Base-by-base conservation (phyloP, 1,284 basidiomycete species). In the Blastosporella zonata region DNA sequence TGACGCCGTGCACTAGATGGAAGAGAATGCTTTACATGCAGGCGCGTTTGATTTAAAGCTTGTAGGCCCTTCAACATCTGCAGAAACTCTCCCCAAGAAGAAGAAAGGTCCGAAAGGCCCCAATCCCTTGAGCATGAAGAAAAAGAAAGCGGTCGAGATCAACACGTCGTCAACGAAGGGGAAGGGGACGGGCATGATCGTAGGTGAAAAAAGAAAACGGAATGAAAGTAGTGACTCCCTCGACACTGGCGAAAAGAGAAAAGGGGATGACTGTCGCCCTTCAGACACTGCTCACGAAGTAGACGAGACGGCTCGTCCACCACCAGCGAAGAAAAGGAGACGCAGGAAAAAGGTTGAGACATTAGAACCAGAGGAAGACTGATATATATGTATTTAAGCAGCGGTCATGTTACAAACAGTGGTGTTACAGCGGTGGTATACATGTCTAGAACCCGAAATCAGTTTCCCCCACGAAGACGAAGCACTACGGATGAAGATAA, bases 91-190 rank as follows among this genome's bases (percentile, higher is more conserved):
- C 6, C 63, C 66, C 35, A 85, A 80, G 63, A 87, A 82, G 64
- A 80, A 75, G 56, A 86, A 78, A 60, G 84, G 82, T 1, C 84
- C 87, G 0, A 95, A 93, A 63, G 91, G 78, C 0, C 93, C 95
- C 0, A 99, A 99, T 70, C 93, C 96, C 12, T 75, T 99, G 3
- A 94, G 92, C 52, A 72, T 95, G 31, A 94, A 91, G 74, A 97
- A 93, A 76, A 93, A 93, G 71, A 87, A 65, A 48, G 46, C 49
- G 10, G 48, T 49, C 9, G 54, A 46, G 21, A n/a, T 23, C 15
- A 29, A 55, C 18, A 33, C 43, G 18, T 28, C 28, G n/a, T 22
- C 55, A 34, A 53, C 39, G 43, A 63, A 58, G 43, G 45, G 46
- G 20, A 56, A 52, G 37, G 46, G 23, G 20, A 56, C 46, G 34